Conservation (phyloP, 768 basidiomycete genomes). For the Boletus reticuloceps region DNA sequence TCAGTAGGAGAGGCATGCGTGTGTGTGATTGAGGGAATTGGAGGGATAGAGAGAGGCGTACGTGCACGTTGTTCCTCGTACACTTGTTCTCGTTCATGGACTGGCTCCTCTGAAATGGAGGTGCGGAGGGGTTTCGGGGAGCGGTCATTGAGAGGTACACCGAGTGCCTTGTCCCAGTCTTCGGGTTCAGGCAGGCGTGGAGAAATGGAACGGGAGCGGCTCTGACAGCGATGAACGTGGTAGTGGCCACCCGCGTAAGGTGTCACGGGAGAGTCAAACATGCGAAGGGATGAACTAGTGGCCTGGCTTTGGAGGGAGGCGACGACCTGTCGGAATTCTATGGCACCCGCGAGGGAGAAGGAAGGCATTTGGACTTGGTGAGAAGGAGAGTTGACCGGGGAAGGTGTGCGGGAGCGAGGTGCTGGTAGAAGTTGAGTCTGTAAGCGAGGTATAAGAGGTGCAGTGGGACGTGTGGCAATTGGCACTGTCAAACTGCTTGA, state of each 20-base stretch:
- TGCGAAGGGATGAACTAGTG: conserved; percentile 50
- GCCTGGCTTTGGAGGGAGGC: conserved; percentile 73
- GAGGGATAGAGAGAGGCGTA: conserved; percentile 23
- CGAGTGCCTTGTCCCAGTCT: conserved; percentile 53
- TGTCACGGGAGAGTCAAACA: conserved; percentile 66
- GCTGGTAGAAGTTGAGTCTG: conserved; percentile 40
- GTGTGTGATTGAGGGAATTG: conserved; percentile 55
- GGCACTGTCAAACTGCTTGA: conserved; percentile 25
- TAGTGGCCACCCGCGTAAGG: conserved; percentile 80
- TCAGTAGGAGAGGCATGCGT: conserved; percentile 48
- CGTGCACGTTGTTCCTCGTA: conserved; percentile 12
- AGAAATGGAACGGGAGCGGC: conserved; percentile 32
- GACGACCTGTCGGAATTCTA: conserved; percentile 96
- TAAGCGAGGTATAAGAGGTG: conserved; percentile 36
- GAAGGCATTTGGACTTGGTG: conserved; percentile 62
- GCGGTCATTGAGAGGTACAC: conserved; percentile 54
- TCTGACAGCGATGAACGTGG: conserved; percentile 37
- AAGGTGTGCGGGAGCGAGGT: conserved; percentile 45
- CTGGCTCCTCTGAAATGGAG: conserved; percentile 21
- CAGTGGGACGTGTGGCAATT: conserved; percentile 35
- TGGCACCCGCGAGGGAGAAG: conserved; percentile 89
- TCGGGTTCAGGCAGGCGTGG: conserved; percentile 33
- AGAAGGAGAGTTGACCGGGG: conserved; percentile 41
- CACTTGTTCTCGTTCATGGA: conserved; percentile 2
- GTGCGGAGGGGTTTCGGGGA: conserved; percentile 35